Evolutionary conservation across 2,329 filamentous ascomycete species (phyloP).

Genomic region (Hymenoscyphus albidus): DNA sequence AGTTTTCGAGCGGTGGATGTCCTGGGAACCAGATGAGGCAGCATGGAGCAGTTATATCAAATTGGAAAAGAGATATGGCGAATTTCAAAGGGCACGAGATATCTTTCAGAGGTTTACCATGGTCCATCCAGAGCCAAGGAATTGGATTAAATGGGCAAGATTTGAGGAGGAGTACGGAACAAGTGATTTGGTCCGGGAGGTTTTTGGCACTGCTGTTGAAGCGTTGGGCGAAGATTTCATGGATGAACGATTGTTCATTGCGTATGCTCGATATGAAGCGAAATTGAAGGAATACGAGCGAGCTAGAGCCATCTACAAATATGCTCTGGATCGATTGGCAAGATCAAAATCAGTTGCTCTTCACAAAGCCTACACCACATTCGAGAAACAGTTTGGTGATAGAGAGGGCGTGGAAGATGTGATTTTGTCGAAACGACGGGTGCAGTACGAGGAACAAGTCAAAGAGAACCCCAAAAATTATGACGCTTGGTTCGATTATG

Average conservation of each 20-base stretch:
- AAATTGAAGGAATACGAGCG: constrained; percentile 95
- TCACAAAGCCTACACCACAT: constrained; percentile 93
- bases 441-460: constrained; percentile 91
- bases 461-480: constrained; percentile 96
- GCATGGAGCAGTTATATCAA: constrained; percentile 97
- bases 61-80: constrained; percentile 89
- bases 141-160: constrained; percentile 98
- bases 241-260: constrained; percentile 92
- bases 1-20: constrained; percentile 97
- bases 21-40: constrained; percentile 94
- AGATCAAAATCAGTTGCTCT: constrained; percentile 79
- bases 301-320: constrained; percentile 92
- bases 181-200: constrained; percentile 84
- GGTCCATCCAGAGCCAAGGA: constrained; percentile 88
- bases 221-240: constrained; percentile 90
- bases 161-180: constrained; percentile 97
- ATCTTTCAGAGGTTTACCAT: constrained; percentile 89
- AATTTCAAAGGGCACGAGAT: constrained; percentile 82
- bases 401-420: constrained; percentile 91
- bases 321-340: constrained; percentile 86
- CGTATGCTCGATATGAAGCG: constrained; percentile 91
- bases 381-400: constrained; percentile 97
- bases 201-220: constrained; percentile 85
- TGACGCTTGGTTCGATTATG: constrained; percentile 95
- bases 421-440: constrained; percentile 86